Base-by-base conservation (phyloP, 768 basidiomycete genomes). In the Kwoniella newhampshirensis region DNA sequence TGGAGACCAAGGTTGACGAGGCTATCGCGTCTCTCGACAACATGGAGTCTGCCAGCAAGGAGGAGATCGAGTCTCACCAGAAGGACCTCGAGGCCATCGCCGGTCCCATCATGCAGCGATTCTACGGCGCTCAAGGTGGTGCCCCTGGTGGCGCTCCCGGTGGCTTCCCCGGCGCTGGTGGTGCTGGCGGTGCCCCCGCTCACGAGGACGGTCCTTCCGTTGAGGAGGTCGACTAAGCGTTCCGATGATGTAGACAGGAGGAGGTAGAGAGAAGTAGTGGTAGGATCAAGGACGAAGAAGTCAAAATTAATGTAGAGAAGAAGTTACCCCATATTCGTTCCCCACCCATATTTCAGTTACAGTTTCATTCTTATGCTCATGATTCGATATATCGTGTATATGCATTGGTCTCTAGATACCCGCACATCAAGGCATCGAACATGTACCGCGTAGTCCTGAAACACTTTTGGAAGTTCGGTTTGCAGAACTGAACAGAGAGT, bases 41-140 rank as follows among this genome's bases (percentile, higher is more conserved):
- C 56, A 89, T 91, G 36, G 87, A 91, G 74, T 89, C 94, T 73
- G 94, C 84, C 1, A 87, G 87, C 64, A 92, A 90, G 81, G 89
- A 92, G 73, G 93, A 97, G 80, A 92, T 93, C 79, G 88, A 89
- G 77, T 82, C 82, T 71, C 87, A 85, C 80, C 91, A 93, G 77
- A 93, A 93, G 82, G 92, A 96, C 79, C 81, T 97, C 48, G 92
- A 96, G 80, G 79, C 71, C 17, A 74, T 93, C 66, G 89, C 91
- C 68, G 84, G 79, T 77, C 85, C 85, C 11, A 85, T 55, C 44
- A 64, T 64, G 69, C 43, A 48, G 25, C 44, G 57, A 51, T 82
- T 93, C 25, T 93, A 94, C 76, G 69, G 78, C 32, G 74, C 80
- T 30, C 80, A 77, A 48, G 85, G 85, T 52, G 81, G 84, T 63